Evolutionary conservation across 176 grass and related monocot species (phyloP), one percentile per base, ranked within the genome.

Genomic region (Carex myosuroides): DNA sequence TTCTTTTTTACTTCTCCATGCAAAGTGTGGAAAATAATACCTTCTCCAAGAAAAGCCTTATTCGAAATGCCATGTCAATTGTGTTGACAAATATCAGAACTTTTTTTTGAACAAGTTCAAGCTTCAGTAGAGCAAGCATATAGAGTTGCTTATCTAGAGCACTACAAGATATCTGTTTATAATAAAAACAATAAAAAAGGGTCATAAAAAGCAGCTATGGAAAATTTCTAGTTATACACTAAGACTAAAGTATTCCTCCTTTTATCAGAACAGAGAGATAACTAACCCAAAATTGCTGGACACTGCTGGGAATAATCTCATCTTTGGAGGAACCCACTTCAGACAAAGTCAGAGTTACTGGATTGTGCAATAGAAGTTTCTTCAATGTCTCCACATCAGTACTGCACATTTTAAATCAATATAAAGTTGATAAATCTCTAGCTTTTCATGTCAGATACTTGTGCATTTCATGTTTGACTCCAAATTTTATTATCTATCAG

Each of bases 21-120:
- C 70, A 18, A 82, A 68, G 63, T 29, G n/a, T 46, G 7, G 61
- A 83, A 83, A 53, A 87, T 44, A 56, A 86, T 89, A 98, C 95
- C 95, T 98, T 94, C 54, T 98, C 95, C 35, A 98, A 81, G 83
- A 95, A 93, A 60, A 95, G 64, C 70, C 89, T 92, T 85, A 95
- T 84, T 90, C 93, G 91, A 84, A 95, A 98, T 70, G 92, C 95
- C 59, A 85, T 90, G 81, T 98, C 95, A 86, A 98, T 93, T n/a
- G 95, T 91, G 85, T 98, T 95, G 64, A 98, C 92, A 92, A 98
- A 98, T 89, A 95, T 88, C 53, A 98, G 87, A 70, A 93, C 91
- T 87, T 98, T 98, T 88, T 93, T 95, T 59, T 93, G 92, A 87
- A 98, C 68, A 88, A 98, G 95, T 87, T 95, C 91, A 11, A 95